Evolutionary conservation across 140 eudicot genomes (phyloP).

Genomic region (Anethum foeniculum): DNA sequence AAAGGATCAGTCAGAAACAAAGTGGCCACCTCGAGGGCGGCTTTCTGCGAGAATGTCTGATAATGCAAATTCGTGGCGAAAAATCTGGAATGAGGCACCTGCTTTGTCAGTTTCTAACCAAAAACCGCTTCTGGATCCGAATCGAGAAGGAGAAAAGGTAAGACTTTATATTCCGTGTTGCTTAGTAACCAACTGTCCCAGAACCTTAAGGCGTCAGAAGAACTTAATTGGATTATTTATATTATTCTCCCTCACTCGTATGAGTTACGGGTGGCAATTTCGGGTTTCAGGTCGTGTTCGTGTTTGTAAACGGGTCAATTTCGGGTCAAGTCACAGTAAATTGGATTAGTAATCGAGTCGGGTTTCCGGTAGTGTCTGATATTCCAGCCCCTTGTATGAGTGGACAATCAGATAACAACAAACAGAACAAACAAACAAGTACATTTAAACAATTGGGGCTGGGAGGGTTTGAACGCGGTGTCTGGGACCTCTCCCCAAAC

Average conservation of each 20-base stretch:
- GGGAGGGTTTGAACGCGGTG: not conserved
- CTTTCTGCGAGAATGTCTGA: slow-evolving; percentile 97
- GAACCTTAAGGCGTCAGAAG: not conserved
- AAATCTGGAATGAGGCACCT: slow-evolving; percentile 81
- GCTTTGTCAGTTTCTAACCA: slow-evolving; percentile 78
- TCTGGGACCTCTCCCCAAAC: too few species aligned
- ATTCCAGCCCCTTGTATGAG: too few species aligned
- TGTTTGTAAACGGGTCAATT: too few species aligned
- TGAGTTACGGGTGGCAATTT: not conserved
- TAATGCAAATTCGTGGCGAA: slow-evolving; percentile 70
- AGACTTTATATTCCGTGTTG: not conserved
- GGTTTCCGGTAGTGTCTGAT: too few species aligned
- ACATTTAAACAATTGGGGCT: not conserved
- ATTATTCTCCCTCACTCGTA: not conserved
- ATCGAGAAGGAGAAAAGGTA: slow-evolving; percentile 96
- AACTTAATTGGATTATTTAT: not conserved
- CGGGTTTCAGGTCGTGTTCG: too few species aligned
- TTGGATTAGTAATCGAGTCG: too few species aligned
- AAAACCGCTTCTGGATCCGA: slow-evolving; percentile 81
- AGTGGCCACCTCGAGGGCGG: slow-evolving; percentile 86
- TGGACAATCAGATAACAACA: not conserved
- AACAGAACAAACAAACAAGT: not conserved
- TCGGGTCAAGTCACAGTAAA: too few species aligned
- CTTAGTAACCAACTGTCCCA: not conserved
- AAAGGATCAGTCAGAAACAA: slow-evolving; percentile 16